Conservation (phyloP, 2,329 filamentous ascomycete species). For the Exophiala alcalophila region DNA sequence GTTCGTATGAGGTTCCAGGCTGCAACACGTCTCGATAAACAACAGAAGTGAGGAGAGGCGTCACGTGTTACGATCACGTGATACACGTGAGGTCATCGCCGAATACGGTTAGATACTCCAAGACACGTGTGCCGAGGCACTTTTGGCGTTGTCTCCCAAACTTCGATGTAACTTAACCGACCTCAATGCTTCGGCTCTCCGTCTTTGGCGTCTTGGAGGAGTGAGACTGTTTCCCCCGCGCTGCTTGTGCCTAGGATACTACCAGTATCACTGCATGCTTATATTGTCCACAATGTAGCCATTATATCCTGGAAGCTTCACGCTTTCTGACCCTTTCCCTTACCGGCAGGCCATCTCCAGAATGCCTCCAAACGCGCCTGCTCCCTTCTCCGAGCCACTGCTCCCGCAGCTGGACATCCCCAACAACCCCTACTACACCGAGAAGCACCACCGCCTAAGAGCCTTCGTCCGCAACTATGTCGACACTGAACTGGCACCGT, state of each 20-base stretch:
- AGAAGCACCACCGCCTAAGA: slow-evolving; percentile 64
- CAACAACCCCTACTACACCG: slow-evolving; percentile 64
- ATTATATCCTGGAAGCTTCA: slow-evolving; percentile 1
- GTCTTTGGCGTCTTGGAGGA: no score
- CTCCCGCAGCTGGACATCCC: slow-evolving; percentile 68
- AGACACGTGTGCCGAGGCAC: slow-evolving; percentile 10
- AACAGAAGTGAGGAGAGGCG: no score
- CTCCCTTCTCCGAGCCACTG: slow-evolving; percentile 72
- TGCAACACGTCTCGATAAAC: no score
- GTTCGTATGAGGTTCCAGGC: no score
- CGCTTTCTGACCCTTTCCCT: background rate
- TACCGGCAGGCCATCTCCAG: background rate
- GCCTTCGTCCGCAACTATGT: slow-evolving; percentile 65
- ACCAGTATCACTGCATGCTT: no score
- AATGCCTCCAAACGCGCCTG: slow-evolving; percentile 28
- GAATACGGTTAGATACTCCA: slow-evolving; percentile 9
- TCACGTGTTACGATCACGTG: no score
- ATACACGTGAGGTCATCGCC: no score
- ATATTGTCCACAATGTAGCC: no score
- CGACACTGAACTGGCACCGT: slow-evolving; percentile 58
- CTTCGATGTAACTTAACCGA: no score
- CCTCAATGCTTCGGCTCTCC: background rate
- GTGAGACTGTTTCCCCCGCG: no score
- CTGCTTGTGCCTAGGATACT: no score
- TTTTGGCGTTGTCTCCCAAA: background rate